Percentiles rank a stretch among this genome's conserved stretches.
These are phyloP conservation scores for Russula ochroleuca DNA, from an alignment of 768 basidiomycete genomes.

Conservation along the genomic window DNA sequence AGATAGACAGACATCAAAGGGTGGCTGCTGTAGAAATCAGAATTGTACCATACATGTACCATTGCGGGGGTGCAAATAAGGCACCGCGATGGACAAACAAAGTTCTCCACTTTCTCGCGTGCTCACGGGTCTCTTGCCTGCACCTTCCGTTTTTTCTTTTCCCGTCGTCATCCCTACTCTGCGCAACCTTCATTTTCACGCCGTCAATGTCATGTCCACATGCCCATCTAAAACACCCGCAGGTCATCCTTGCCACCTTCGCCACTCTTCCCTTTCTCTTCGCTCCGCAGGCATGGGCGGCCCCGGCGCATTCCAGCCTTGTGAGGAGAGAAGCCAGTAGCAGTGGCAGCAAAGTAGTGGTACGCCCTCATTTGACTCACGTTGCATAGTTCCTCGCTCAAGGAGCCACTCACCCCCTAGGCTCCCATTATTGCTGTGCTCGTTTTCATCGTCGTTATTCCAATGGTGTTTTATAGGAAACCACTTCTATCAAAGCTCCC, in stretches of 20 bases:
- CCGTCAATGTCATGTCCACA: conserved; percentile 22
- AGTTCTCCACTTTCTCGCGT: not conserved
- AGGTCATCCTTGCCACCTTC: not conserved
- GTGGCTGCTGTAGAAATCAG: not conserved
- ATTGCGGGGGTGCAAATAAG: not conserved
- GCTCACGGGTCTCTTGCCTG: not conserved
- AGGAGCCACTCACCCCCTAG: conserved; percentile 7
- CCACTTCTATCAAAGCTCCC: not conserved
- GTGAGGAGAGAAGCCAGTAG: not conserved
- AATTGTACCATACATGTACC: not conserved
- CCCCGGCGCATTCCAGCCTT: conserved; percentile 13
- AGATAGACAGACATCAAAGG: not conserved
- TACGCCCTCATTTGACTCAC: not conserved
- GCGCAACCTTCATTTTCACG: not conserved
- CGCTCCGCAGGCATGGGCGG: conserved; percentile 7
- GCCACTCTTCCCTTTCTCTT: conserved; percentile 2
- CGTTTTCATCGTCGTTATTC: conserved; percentile 8
- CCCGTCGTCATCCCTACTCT: not conserved
- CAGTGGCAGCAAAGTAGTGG: conserved; percentile 7
- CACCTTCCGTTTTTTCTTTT: not conserved
- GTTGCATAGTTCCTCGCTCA: not conserved
- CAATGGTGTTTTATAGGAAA: conserved; percentile 9
- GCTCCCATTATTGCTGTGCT: conserved; percentile 20
- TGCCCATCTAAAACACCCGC: not conserved
- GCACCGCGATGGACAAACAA: not conserved